Conservation (phyloP, 2,329 filamentous ascomycete species). For the Ophiostoma sp. region DNA sequence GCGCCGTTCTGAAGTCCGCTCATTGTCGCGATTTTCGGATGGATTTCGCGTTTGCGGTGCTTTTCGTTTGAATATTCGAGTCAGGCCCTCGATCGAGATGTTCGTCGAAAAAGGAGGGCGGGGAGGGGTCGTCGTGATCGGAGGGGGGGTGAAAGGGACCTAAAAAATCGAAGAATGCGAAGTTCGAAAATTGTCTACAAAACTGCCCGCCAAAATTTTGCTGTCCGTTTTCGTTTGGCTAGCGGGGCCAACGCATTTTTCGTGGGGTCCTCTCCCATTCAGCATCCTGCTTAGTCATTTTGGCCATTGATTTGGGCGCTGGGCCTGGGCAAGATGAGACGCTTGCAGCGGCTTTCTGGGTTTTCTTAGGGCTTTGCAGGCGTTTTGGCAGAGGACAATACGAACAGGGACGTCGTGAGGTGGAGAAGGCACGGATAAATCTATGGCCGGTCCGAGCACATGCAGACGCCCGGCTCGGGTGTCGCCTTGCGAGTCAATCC, state of each 20-base stretch:
- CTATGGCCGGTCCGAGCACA: conserved; percentile 5
- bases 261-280: conserved; percentile 19
- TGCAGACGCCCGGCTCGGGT: background rate
- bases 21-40: conserved; percentile 44
- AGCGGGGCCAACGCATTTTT: conserved; percentile 24
- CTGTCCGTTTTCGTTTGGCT: conserved; percentile 23
- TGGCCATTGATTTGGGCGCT: background rate
- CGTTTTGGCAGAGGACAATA: conserved; percentile 5
- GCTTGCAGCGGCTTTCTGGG: background rate
- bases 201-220: conserved; percentile 24
- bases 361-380: conserved; percentile 21
- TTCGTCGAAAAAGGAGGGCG: conserved; percentile 15
- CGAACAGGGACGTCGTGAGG: background rate
- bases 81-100: conserved; percentile 17
- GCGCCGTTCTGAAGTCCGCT: conserved; percentile 63
- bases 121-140: conserved; percentile 9
- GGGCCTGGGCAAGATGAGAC: background rate
- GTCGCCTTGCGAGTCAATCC: background rate
- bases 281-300: conserved; percentile 9
- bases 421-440: background rate
- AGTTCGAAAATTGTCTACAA: conserved; percentile 18
- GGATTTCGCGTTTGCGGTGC: conserved; percentile 1
- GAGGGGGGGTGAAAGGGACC: conserved; percentile 12
- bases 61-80: background rate
- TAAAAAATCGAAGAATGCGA: background rate